Percentiles rank a stretch among this genome's conserved stretches.
Conservation (phyloP, 1,284 basidiomycete species). For the Schizopora paradoxa region DNA sequence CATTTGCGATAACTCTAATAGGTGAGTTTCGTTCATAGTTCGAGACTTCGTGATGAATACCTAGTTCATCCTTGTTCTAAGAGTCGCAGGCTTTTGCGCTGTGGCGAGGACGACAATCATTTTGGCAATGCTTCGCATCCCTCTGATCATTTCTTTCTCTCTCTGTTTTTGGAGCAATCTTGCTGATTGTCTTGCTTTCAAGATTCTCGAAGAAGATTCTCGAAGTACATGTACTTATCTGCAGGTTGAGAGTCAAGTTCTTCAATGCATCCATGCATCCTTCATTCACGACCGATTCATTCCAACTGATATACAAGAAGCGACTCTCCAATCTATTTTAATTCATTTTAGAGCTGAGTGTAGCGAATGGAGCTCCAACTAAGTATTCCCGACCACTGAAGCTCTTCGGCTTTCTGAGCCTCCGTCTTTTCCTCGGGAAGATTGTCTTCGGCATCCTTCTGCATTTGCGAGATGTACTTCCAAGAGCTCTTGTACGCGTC, state of each 20-base stretch:
- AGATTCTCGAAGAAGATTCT: not conserved
- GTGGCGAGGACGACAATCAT: conserved; percentile 15
- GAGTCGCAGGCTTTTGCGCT: conserved; percentile 14
- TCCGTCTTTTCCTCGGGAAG: too few relatives aligned
- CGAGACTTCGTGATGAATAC: conserved; percentile 12
- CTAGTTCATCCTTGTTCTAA: conserved; percentile 21
- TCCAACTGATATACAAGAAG: too few relatives aligned
- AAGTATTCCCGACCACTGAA: too few relatives aligned
- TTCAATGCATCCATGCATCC: not conserved
- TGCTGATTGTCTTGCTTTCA: not conserved
- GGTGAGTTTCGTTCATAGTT: not conserved
- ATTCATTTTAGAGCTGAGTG: too few relatives aligned
- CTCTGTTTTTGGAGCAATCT: not conserved
- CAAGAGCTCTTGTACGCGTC: not conserved
- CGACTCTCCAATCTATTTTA: too few relatives aligned
- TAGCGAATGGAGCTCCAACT: too few relatives aligned
- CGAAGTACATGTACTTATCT: not conserved
- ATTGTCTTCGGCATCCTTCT: not conserved
- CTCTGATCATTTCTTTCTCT: not conserved
- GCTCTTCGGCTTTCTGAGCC: too few relatives aligned
- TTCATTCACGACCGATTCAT: not conserved
- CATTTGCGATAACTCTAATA: not conserved
- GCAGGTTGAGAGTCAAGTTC: not conserved
- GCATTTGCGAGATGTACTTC: not conserved
- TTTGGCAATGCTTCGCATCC: not conserved